Percentiles rank a stretch among this genome's conserved stretches.
phyloP scores from a whole-genome alignment of 1,139 yeast genomes.

The Sugiyamaella pinicola region DNA sequence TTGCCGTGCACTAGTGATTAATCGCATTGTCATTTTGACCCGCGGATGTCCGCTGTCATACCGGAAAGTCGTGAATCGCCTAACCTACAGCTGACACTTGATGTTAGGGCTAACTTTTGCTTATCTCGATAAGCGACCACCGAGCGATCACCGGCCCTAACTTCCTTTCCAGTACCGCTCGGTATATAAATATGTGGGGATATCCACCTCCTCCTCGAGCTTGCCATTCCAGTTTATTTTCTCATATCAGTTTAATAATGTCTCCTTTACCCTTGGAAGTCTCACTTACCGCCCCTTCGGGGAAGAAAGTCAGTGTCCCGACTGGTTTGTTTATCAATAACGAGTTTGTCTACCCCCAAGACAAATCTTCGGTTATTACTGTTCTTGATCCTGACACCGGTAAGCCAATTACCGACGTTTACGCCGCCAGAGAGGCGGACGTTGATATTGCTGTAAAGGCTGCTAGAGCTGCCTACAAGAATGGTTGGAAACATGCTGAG shows the following conservation, averaged over 20 bases:
- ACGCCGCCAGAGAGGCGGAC: slow-evolving; percentile 56
- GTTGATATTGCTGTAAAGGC: slow-evolving; percentile 61
- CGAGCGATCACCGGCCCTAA: no score
- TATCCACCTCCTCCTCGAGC: no score
- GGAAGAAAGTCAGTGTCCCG: slow-evolving; percentile 62
- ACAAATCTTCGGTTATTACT: slow-evolving; percentile 52
- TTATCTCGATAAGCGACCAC: neutral
- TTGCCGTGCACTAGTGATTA: no score
- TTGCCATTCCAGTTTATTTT: neutral
- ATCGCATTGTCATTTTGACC: no score
- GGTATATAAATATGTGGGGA: neutral
- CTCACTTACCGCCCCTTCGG: slow-evolving; percentile 61
- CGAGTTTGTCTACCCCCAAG: slow-evolving; percentile 55
- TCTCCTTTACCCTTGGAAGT: slow-evolving; percentile 25
- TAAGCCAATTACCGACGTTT: slow-evolving; percentile 54
- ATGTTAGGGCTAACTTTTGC: no score
- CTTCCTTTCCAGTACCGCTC: no score
- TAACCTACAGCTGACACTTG: no score
- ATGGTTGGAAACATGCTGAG: slow-evolving; percentile 54
- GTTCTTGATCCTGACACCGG: slow-evolving; percentile 61
- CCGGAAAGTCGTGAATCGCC: no score
- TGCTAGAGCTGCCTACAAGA: slow-evolving; percentile 55
- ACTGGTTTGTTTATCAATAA: slow-evolving; percentile 67
- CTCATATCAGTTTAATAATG: neutral
- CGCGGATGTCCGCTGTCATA: no score